phyloP scores from a whole-genome alignment of 805 yeast species.

The Lipomyces chichibuensis region DNA sequence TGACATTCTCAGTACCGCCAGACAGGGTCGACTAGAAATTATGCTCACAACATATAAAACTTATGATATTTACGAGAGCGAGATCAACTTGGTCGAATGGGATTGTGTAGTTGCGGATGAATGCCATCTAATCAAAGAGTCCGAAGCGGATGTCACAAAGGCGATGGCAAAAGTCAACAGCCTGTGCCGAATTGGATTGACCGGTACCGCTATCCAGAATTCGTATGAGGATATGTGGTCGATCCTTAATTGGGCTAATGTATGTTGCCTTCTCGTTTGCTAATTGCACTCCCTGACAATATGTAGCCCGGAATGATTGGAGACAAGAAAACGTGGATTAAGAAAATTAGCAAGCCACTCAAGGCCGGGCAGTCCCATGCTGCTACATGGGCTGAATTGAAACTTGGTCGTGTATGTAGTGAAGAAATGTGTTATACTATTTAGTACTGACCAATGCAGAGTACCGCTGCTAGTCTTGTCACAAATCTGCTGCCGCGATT shows the following conservation, averaged over 20 bases:
- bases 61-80: slow-evolving; percentile 15
- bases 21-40: slow-evolving; percentile 22
- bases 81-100: slow-evolving; percentile 27
- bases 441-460: not conserved
- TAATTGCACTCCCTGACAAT: not conserved
- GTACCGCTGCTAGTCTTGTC: slow-evolving; percentile 5
- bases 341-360: slow-evolving; percentile 19
- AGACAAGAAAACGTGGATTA: slow-evolving; percentile 12
- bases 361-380: slow-evolving; percentile 28
- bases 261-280: not conserved
- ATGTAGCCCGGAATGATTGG: slow-evolving; percentile 26
- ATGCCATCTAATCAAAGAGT: slow-evolving; percentile 25
- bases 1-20: slow-evolving; percentile 24
- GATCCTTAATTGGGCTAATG: slow-evolving; percentile 29
- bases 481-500: slow-evolving; percentile 24
- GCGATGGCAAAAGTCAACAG: slow-evolving; percentile 24
- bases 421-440: not conserved
- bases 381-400: slow-evolving; percentile 18
- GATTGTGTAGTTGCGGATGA: slow-evolving; percentile 31
- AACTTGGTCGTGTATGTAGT: slow-evolving; percentile 16
- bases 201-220: slow-evolving; percentile 34
- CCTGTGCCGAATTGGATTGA: slow-evolving; percentile 31
- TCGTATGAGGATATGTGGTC: slow-evolving; percentile 30
- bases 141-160: slow-evolving; percentile 15
- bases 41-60: slow-evolving; percentile 32